A percentile compares a stretch with the other conserved stretches of the same genome.
These are phyloP conservation scores for Myriosclerotinia duriaeana DNA, from an alignment of 2,329 filamentous ascomycete genomes.

Conservation along the genomic window DNA sequence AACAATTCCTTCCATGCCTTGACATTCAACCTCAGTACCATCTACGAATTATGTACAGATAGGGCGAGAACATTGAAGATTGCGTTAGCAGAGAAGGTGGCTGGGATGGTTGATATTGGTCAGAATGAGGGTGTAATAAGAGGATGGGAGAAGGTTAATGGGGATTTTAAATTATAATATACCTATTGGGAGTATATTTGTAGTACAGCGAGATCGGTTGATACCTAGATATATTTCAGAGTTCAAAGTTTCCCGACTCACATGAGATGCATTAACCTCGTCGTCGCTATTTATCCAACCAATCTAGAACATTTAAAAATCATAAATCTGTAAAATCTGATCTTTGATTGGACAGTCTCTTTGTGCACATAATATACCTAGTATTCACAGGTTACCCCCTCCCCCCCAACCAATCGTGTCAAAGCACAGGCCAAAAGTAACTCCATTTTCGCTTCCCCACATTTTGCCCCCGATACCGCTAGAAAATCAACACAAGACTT, in stretches of 20 bases:
- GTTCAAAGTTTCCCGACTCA: background rate
- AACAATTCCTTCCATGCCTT: slow-evolving; percentile 73
- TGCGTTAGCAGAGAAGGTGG: slow-evolving; percentile 67
- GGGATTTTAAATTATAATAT: slow-evolving; percentile 39
- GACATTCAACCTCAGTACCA: slow-evolving; percentile 84
- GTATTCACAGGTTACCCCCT: too few species aligned
- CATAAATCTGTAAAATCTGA: background rate
- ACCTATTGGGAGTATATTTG: too few species aligned
- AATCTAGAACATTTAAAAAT: background rate
- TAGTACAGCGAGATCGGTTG: background rate
- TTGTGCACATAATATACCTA: too few species aligned
- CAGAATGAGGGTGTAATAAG: slow-evolving; percentile 10
- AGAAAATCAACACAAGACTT: slow-evolving; percentile 15
- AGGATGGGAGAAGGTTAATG: slow-evolving; percentile 40
- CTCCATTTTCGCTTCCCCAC: slow-evolving; percentile 18
- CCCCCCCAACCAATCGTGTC: slow-evolving; percentile 7
- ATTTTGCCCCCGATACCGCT: slow-evolving; percentile 26
- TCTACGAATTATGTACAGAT: slow-evolving; percentile 90
- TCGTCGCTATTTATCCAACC: background rate
- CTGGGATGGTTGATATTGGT: slow-evolving; percentile 41
- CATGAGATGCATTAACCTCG: background rate
- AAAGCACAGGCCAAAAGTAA: background rate
- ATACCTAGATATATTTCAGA: background rate
- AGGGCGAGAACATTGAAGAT: slow-evolving; percentile 68
- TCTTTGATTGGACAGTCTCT: slow-evolving; percentile 1